Evolutionary conservation across 164 flowering plant species (phyloP), one percentile per base, ranked within the genome.

Genomic region (Echeveria elegans): DNA sequence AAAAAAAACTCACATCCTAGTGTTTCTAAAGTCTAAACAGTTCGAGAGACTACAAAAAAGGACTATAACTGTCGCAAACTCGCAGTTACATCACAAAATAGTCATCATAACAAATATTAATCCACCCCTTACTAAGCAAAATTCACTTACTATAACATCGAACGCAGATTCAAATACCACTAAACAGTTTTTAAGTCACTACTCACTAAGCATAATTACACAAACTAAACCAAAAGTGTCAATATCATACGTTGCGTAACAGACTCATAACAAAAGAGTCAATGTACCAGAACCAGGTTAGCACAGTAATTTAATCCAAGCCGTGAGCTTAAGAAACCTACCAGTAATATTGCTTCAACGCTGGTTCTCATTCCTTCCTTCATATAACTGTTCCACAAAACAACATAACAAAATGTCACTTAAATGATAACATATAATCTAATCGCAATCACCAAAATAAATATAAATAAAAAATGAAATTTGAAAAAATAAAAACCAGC

Each of bases 341-440:
- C 98, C 91, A 93, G 77, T 65, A 93, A 75, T 81, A 93, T 89
- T 18, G 85, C 98, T 79, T 93, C 98, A 10, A 93, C 98, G 63
- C 97, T 93, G 0, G 96, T 89, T 82, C 98, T 84, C 98, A 93
- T 90, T 26, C 98, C 98, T 69, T 93, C 98, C 71, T 89, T 90
- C 91, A 86, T 85, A 73, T 93, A 93, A 67, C 98, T 93, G 85
- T 30, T 73, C 60, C 15, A 9, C 30, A 64, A 50, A 1, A 56
- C n/a, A n/a, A n/a, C 67, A 34, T 16, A 64, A 64, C 63, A 40
- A 38, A 36, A 30, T n/a, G 63, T 7, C 10, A 41, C 59, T 62
- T n/a, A 69, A 32, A 56, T 65, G 56, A 56, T 61, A 59, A 47
- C n/a, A n/a, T n/a, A n/a, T n/a, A n/a, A n/a, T n/a, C n/a, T n/a